Conservation (phyloP, 2,329 filamentous ascomycete species). For the Chrysoporthe cubensis region DNA sequence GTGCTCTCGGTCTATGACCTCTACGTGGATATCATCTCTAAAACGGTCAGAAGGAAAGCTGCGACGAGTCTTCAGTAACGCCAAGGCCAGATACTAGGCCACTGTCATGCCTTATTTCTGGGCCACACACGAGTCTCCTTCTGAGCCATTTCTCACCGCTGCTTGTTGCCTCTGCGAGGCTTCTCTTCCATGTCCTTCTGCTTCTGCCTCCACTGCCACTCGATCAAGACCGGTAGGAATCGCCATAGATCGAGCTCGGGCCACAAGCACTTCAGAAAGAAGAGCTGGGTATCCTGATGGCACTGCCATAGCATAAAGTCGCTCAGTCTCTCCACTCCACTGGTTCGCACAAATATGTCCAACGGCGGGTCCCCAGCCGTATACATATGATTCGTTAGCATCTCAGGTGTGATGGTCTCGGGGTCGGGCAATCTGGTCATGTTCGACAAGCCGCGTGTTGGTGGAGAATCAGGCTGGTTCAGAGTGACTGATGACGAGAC, state of each 20-base stretch:
- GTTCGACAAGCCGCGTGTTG: conserved; percentile 39
- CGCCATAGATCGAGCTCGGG: conserved; percentile 94
- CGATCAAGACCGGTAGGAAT: conserved; percentile 88
- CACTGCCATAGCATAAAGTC: conserved; percentile 99
- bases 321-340: conserved; percentile 87
- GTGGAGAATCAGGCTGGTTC: conserved; percentile 50
- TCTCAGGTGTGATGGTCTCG: conserved; percentile 83
- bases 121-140: no score
- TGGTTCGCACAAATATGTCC: conserved; percentile 89
- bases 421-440: conserved; percentile 66
- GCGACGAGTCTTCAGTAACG: background rate
- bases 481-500: conserved; percentile 65
- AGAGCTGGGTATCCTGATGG: conserved; percentile 88
- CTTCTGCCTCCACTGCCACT: conserved; percentile 78
- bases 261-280: conserved; percentile 92
- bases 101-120: no score
- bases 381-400: conserved; percentile 84
- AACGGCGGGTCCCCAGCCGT: conserved; percentile 84
- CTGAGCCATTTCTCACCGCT: conserved; percentile 28
- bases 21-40: conserved; percentile 19
- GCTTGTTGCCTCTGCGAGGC: conserved; percentile 42
- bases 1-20: background rate
- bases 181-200: conserved; percentile 56
- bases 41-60: conserved; percentile 12
- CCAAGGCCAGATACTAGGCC: conserved; percentile 4